These are phyloP conservation scores for Vanderwaltozyma verrucispora DNA, from an alignment of 805 yeast species.

Conservation along the genomic window DNA sequence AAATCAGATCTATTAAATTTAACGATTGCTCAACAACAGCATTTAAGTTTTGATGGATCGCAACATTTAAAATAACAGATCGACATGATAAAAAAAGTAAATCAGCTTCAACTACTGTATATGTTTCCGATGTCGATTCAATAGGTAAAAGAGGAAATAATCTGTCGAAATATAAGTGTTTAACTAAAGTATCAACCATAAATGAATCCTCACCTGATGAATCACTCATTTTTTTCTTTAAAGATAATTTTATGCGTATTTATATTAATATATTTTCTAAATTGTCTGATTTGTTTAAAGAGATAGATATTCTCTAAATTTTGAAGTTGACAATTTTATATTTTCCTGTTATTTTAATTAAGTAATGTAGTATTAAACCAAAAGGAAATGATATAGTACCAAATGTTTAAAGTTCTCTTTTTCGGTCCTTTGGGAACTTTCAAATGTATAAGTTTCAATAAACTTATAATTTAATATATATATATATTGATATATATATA, in stretches of 20 bases:
- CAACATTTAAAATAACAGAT: constrained; percentile 16
- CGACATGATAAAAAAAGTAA: constrained; percentile 16
- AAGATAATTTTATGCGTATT: too few species aligned
- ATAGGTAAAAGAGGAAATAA: constrained; percentile 19
- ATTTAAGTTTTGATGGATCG: constrained; percentile 14
- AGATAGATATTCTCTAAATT: too few species aligned
- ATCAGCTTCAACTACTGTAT: constrained; percentile 18
- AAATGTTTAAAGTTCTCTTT: too few species aligned
- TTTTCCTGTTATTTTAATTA: too few species aligned
- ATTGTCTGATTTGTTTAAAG: constrained; percentile 32
- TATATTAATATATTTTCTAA: neutral
- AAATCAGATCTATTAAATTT: constrained; percentile 13
- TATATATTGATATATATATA: too few species aligned
- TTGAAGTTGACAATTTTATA: too few species aligned
- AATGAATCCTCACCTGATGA: neutral
- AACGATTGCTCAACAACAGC: constrained; percentile 10
- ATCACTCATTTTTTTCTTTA: constrained; percentile 60
- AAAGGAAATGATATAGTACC: too few species aligned
- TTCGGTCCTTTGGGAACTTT: too few species aligned
- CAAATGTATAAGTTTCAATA: too few species aligned
- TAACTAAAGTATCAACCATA: constrained; percentile 52
- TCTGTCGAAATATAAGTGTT: constrained; percentile 17
- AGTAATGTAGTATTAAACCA: too few species aligned
- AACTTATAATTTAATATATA: too few species aligned
- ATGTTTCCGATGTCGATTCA: constrained; percentile 12